Evolutionary conservation across 495 filamentous ascomycete genomes (phyloP), one percentile per base, ranked within the genome.

Genomic region (Schizothecium vesticola): DNA sequence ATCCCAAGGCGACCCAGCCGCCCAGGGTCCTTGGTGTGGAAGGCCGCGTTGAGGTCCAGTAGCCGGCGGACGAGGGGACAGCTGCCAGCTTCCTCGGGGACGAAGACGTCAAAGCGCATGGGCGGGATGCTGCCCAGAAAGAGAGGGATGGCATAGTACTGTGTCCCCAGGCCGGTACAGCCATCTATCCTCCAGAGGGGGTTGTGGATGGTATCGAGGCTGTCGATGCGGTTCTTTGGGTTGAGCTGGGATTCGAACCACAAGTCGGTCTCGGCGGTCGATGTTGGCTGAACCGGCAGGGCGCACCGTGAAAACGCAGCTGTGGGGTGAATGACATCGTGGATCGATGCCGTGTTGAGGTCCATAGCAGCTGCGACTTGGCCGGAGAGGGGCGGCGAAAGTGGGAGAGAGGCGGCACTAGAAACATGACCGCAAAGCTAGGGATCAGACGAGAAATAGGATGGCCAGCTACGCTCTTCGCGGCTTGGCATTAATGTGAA

Each of bases 211-310:
- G 72, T 69, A 3, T 81, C 81, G 51, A 84, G 81, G 25, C 82
- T 83, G 64, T 84, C 81, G 70, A 84, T 80, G 55, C 82, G 80
- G 60, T 84, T 84, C 68, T 84, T 83, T 3, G 82, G 82, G 66
- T 84, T 84, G 31, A 84, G 70, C 59, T 80, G 77, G 13, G 81
- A 83, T 7, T 67, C 63, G 23, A 63, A 61, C 82, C 82, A 84
- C 9, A 73, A 51, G 19, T 56, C 61, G 19, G 56, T 28, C 12
- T 61, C 56, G 22, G 58, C 31, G 25, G 19, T 59, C 19, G 43
- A 51, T 6, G 12, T 29, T 21, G 59, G 3, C 16, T 67, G 64
- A 43, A 21, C 21, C 16, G 21, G 25, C 23, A 70, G 68, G 23
- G 70, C 24, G 28, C 26, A 56, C 65, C 69, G 69, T 5, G 69